Base-by-base conservation (phyloP, 169 alveolate genomes). In the Cyclospora cayetanensis region DNA sequence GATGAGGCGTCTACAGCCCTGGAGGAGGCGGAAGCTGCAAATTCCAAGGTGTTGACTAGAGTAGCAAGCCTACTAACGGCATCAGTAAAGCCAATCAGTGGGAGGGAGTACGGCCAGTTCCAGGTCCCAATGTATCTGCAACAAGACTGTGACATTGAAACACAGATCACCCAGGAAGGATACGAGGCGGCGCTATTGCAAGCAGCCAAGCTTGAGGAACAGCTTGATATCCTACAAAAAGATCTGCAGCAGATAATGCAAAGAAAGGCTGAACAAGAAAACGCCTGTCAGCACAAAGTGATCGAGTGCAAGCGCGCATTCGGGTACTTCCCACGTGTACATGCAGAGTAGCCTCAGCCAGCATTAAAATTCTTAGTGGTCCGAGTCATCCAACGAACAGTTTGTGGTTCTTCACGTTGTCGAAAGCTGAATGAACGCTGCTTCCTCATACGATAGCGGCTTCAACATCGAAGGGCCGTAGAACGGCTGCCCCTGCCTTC, bases 271-370 rank as follows among this genome's bases (percentile, higher is more conserved):
- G 66, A 76, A 9, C 66, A 76, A 42, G 66, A 76, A 42, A 12
- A 25, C 25, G 2, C 41, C 27, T 66, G 43, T n/a, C 20, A 37
- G 4, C 68, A 60, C 4, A 83, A 83, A 60, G 80, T 60, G 27
- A n/a, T 22, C 15, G 90, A 83, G 65, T 52, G 90, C 60, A 27
- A 37, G 25, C 15, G 95, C 50, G 95, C 90, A 34, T 60, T 97
- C 66, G 93, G 95, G 93, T 76, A 42, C n/a, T 11, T 46, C 7
- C 7, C 7, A 46, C 60, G 15, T 11, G 60, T 15, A 55, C 4
- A 22, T 55, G 70, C 29, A 15, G 70, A 46, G 46, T 31, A 43
- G 43, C 29, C 15, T n/a, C 27, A n/a, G 34, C 4, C 37, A 63
- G 20, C n/a, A n/a, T n/a, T n/a, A n/a, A n/a, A n/a, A n/a, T n/a